These are phyloP conservation scores for Centaurea solstitialis DNA, from an alignment of 129 eudicot genomes.

Conservation along the genomic window DNA sequence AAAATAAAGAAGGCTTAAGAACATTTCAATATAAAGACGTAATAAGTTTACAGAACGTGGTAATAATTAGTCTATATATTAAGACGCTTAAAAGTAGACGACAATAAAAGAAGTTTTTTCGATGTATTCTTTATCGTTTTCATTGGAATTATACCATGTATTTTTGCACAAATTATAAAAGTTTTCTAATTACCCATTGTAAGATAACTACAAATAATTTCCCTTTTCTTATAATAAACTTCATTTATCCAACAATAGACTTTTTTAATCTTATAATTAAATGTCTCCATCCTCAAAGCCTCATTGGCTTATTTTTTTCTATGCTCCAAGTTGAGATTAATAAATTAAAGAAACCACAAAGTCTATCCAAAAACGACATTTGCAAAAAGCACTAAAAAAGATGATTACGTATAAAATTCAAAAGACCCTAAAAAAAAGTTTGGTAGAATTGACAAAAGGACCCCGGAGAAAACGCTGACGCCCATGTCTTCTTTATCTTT, in stretches of 20 bases:
- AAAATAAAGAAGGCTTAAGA: too few relatives aligned
- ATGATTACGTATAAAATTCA: conserved; percentile 13
- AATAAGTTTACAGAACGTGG: too few relatives aligned
- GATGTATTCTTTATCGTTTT: too few relatives aligned
- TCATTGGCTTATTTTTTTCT: conserved; percentile 2
- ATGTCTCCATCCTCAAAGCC: background rate
- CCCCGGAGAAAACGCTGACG: conserved; percentile 27
- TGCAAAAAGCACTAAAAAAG: conserved; percentile 19
- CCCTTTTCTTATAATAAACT: background rate
- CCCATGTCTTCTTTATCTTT: conserved; percentile 14
- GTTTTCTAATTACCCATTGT: too few relatives aligned
- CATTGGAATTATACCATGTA: too few relatives aligned
- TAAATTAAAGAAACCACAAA: conserved; percentile 15
- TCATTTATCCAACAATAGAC: background rate
- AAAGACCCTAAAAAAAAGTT: conserved; percentile 17
- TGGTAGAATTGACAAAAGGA: conserved; percentile 34
- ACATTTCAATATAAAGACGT: too few relatives aligned
- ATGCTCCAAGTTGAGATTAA: conserved; percentile 5
- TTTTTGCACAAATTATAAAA: too few relatives aligned
- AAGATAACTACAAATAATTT: background rate
- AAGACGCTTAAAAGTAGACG: too few relatives aligned
- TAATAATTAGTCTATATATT: too few relatives aligned
- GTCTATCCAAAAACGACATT: conserved; percentile 18
- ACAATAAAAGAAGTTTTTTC: too few relatives aligned
- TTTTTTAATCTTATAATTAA: background rate